Conservation (phyloP, 106 monocot species). For the Dendrobium huoshanense region DNA sequence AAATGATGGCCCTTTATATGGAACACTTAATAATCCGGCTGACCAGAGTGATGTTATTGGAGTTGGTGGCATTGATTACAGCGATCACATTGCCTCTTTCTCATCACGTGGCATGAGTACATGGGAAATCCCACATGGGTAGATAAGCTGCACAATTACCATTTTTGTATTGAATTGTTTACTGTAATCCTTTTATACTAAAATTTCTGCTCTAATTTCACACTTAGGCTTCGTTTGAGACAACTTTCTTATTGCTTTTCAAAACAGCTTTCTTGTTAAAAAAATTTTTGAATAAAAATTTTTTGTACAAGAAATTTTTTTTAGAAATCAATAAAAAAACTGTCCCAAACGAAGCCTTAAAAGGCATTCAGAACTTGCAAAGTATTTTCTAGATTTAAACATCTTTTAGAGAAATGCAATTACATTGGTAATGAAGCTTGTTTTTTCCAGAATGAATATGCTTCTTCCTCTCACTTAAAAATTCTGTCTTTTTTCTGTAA, state of each 20-base stretch:
- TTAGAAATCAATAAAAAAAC: no score
- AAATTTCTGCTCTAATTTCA: neutral
- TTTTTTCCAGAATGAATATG: neutral
- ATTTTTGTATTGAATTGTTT: slow-evolving; percentile 3
- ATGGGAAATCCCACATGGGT: slow-evolving; percentile 99
- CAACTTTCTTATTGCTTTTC: no score
- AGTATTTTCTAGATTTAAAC: neutral
- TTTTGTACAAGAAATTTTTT: no score
- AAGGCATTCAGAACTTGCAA: neutral
- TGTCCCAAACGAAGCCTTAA: neutral
- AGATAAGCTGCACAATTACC: slow-evolving; percentile 8
- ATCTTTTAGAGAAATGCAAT: neutral
- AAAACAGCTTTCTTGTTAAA: neutral
- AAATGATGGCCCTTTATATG: slow-evolving; percentile 98
- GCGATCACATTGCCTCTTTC: slow-evolving; percentile 92
- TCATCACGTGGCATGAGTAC: slow-evolving; percentile 99
- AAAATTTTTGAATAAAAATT: neutral
- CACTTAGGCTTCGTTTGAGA: no score
- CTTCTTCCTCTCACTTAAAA: neutral
- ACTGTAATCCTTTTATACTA: neutral
- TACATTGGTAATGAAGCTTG: neutral
- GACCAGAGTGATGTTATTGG: slow-evolving; percentile 99
- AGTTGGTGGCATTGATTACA: slow-evolving; percentile 97
- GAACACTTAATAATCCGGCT: slow-evolving; percentile 96
- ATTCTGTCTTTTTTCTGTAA: neutral